phyloP scores from a whole-genome alignment of 306 rosid species.

The Cicer pinnatifidum region DNA sequence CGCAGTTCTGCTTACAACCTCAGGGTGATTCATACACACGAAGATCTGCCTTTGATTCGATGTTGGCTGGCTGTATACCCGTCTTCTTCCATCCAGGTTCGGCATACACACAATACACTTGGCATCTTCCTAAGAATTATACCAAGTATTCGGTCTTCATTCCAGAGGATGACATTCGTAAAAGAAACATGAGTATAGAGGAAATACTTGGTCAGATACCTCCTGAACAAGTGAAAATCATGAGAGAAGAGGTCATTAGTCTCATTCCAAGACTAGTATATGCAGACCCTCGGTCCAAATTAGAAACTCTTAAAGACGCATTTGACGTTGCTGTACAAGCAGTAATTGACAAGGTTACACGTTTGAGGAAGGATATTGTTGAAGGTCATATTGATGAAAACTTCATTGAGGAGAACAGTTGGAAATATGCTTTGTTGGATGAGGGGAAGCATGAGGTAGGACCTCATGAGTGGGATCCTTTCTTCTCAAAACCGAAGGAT shows the following conservation, averaged over 20 bases:
- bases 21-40: conserved; percentile 97
- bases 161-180: conserved; percentile 87
- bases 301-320: conserved; percentile 84
- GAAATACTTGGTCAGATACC: conserved; percentile 78
- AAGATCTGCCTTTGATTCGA: conserved; percentile 94
- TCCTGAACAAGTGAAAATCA: conserved; percentile 68
- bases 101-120: conserved; percentile 89
- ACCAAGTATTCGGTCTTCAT: conserved; percentile 88
- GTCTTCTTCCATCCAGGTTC: conserved; percentile 99
- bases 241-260: conserved; percentile 90
- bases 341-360: conserved; percentile 75
- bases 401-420: conserved; percentile 94
- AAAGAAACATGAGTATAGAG: conserved; percentile 73
- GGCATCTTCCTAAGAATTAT: conserved; percentile 96
- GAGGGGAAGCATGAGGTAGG: conserved; percentile 91
- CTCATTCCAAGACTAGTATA: conserved; percentile 87
- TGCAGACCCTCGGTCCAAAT: conserved; percentile 91
- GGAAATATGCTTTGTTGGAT: conserved; percentile 92
- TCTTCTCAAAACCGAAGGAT: conserved; percentile 94
- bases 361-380: conserved; percentile 75
- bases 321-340: conserved; percentile 95
- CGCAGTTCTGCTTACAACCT: conserved; percentile 94
- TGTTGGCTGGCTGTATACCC: conserved; percentile 97
- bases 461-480: conserved; percentile 98
- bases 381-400: conserved; percentile 62